Evolutionary conservation across 176 grass and related monocot genomes (phyloP).

Genomic region (Carex littledalei): DNA sequence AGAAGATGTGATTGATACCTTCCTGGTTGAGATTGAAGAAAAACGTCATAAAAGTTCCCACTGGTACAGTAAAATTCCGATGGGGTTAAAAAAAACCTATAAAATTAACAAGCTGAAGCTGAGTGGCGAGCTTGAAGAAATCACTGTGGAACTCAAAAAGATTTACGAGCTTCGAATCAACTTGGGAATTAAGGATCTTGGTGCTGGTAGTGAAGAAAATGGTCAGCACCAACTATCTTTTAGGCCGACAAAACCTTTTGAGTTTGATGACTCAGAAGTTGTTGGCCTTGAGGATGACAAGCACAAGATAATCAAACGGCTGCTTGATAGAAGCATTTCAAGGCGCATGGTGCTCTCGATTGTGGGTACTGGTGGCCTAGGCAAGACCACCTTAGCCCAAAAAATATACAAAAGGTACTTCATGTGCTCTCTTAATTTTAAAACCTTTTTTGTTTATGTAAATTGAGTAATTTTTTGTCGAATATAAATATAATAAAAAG

Average conservation of each 20-base stretch:
- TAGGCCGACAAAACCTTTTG: neutral
- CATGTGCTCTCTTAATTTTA: neutral
- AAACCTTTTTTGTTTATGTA: too few relatives aligned
- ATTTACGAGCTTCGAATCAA: neutral
- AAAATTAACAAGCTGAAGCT: too few relatives aligned
- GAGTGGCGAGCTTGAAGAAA: too few relatives aligned
- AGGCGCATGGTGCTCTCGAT: neutral
- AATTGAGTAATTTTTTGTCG: too few relatives aligned
- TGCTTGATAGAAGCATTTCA: neutral
- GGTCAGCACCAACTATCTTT: too few relatives aligned
- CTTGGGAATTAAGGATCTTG: neutral
- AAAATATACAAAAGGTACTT: neutral
- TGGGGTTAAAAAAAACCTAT: too few relatives aligned
- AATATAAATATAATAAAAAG: too few relatives aligned
- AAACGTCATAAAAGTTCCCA: neutral
- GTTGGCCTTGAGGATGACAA: neutral
- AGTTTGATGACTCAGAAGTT: neutral
- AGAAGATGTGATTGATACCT: too few relatives aligned
- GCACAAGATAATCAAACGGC: neutral
- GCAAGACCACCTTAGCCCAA: neutral
- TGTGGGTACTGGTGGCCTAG: neutral
- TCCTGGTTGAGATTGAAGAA: too few relatives aligned
- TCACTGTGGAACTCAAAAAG: too few relatives aligned
- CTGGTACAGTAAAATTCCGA: neutral
- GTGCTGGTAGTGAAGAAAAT: too few relatives aligned